phyloP scores from a whole-genome alignment of 2,329 filamentous ascomycete genomes.

The Clonostachys rhizophaga region DNA sequence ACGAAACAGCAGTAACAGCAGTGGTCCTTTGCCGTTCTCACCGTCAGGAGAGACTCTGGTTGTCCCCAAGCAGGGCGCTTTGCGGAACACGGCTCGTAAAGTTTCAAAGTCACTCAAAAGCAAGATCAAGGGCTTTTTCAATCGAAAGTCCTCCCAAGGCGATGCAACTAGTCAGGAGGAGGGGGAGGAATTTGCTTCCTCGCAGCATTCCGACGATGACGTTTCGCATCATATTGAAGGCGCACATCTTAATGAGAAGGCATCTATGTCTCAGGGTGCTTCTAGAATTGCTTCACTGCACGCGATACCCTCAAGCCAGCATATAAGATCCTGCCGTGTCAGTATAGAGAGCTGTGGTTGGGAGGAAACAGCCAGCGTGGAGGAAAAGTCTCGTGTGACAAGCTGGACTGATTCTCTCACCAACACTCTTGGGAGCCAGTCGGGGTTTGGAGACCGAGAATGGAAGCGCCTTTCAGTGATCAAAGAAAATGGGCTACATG shows the following conservation, averaged over 20 bases:
- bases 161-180: too few relatives aligned
- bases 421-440: slow-evolving; percentile 44
- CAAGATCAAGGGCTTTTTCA: slow-evolving; percentile 46
- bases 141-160: slow-evolving; percentile 4
- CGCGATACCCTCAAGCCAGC: slow-evolving; percentile 35
- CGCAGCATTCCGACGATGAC: background rate
- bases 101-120: slow-evolving; percentile 58
- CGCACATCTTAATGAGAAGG: slow-evolving; percentile 23
- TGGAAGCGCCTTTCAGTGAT: slow-evolving; percentile 60
- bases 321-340: slow-evolving; percentile 46
- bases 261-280: slow-evolving; percentile 40
- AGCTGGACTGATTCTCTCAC: slow-evolving; percentile 67
- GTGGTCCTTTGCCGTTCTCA: slow-evolving; percentile 22
- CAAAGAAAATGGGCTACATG: slow-evolving; percentile 43
- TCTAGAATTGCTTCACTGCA: slow-evolving; percentile 47
- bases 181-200: too few relatives aligned
- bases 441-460: slow-evolving; percentile 35
- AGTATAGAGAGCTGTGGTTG: slow-evolving; percentile 46
- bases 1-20: slow-evolving; percentile 36
- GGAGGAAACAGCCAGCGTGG: slow-evolving; percentile 28
- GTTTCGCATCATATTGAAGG: background rate
- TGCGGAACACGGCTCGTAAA: slow-evolving; percentile 52
- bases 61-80: slow-evolving; percentile 15
- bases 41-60: slow-evolving; percentile 15
- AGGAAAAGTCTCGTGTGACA: slow-evolving; percentile 61